Conservation (phyloP, 2,329 filamentous ascomycete species). For the Apiospora phragmitis region DNA sequence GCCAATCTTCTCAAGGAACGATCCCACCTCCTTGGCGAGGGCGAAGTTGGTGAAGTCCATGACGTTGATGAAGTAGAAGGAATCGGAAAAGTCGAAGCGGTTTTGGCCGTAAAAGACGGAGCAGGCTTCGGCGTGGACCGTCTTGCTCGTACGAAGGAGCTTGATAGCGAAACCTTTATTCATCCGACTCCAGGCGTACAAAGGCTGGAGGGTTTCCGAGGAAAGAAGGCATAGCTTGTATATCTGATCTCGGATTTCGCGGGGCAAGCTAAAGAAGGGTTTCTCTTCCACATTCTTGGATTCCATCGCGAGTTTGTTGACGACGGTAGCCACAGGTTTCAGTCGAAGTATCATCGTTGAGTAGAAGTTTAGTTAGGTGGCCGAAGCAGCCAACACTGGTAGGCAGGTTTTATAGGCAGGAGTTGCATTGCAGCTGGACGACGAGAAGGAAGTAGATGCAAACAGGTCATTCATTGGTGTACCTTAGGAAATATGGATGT, state of each 20-base stretch:
- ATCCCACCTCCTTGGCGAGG: background rate
- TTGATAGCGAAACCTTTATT: background rate
- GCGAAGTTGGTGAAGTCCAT: background rate
- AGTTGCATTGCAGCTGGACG: too few species aligned
- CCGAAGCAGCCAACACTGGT: background rate
- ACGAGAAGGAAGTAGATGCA: too few species aligned
- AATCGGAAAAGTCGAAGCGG: background rate
- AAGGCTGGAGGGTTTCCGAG: background rate
- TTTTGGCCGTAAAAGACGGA: background rate
- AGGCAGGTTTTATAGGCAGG: too few species aligned
- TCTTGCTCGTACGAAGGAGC: background rate
- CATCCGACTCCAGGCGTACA: background rate
- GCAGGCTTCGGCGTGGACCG: background rate
- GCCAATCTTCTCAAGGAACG: background rate
- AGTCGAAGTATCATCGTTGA: background rate
- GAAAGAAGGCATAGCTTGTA: background rate
- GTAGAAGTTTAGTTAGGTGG: background rate
- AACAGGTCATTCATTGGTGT: too few species aligned
- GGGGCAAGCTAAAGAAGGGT: background rate
- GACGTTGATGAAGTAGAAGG: too few species aligned
- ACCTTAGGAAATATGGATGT: too few species aligned
- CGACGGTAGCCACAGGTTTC: background rate
- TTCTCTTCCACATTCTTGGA: background rate
- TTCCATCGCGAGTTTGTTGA: background rate
- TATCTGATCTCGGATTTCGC: background rate